Evolutionary conservation across 495 filamentous ascomycete genomes (phyloP).

Genomic region (Platismatia glauca): DNA sequence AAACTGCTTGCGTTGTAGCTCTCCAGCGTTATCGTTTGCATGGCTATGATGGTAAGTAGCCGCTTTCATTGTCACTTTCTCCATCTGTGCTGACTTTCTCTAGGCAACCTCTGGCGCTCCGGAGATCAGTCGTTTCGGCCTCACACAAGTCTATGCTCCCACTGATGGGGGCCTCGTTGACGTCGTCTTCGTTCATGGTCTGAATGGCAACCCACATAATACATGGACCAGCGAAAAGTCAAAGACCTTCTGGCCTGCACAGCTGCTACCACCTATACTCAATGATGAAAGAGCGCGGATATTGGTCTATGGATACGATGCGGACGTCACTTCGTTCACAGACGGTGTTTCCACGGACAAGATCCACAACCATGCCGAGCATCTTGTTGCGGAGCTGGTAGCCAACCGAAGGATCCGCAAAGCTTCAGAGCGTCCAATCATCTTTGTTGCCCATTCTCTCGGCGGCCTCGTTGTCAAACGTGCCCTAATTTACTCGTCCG

Average conservation of each 20-base stretch:
- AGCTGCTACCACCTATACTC: conserved; percentile 33
- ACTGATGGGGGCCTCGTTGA: conserved; percentile 45
- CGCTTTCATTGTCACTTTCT: neutral
- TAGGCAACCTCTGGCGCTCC: conserved; percentile 16
- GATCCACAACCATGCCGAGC: conserved; percentile 71
- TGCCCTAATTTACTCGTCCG: conserved; percentile 56
- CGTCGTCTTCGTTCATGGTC: conserved; percentile 51
- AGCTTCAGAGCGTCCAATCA: conserved; percentile 56
- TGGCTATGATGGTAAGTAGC: conserved; percentile 18
- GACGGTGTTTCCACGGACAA: conserved; percentile 55
- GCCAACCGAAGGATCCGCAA: conserved; percentile 52
- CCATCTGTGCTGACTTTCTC: conserved; percentile 7
- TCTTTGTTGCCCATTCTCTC: conserved; percentile 78
- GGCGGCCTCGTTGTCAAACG: conserved; percentile 77
- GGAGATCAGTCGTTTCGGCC: conserved; percentile 52
- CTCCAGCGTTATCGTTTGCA: neutral
- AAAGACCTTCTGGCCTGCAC: conserved; percentile 20
- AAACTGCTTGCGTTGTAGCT: neutral
- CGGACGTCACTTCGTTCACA: conserved; percentile 54
- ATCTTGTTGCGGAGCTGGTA: conserved; percentile 50
- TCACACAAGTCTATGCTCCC: conserved; percentile 57
- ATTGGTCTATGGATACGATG: conserved; percentile 75
- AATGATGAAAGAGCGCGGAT: conserved; percentile 46
- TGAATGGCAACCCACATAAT: conserved; percentile 21
- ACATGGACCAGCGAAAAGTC: conserved; percentile 19